These are phyloP conservation scores for Zygosaccharomyces siamensis DNA, from an alignment of 805 yeast species.

Conservation along the genomic window DNA sequence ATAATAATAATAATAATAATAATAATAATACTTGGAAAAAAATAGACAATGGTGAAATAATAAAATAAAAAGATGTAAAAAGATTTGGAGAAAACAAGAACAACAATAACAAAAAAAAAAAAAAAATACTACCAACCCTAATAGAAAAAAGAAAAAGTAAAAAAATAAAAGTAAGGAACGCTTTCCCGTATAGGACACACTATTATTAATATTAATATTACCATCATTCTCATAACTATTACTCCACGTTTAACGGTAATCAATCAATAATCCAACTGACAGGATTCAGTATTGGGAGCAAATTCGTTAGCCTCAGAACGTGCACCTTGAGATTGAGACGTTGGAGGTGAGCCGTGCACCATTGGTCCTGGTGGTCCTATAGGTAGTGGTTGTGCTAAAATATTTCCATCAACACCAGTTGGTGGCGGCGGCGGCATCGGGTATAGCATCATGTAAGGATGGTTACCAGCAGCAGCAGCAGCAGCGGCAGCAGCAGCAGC, in stretches of 20 bases:
- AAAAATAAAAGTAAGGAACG: not conserved
- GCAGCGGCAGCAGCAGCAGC: constrained; percentile 14
- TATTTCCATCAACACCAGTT: constrained; percentile 19
- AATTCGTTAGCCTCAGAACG: constrained; percentile 16
- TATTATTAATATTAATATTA: too few relatives aligned
- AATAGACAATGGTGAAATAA: not conserved
- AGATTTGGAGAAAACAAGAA: not conserved
- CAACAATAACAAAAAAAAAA: not conserved
- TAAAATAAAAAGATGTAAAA: not conserved
- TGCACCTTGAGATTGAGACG: constrained; percentile 15
- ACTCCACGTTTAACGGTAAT: not conserved
- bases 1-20: too few relatives aligned
- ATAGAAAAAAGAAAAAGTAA: not conserved
- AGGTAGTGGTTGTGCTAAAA: constrained; percentile 19
- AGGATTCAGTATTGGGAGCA: constrained; percentile 11
- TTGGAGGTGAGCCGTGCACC: constrained; percentile 11
- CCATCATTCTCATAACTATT: too few relatives aligned
- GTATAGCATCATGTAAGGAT: constrained; percentile 32
- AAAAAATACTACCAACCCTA: not conserved
- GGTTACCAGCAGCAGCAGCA: constrained; percentile 15
- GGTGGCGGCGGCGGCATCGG: constrained; percentile 32
- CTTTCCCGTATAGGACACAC: too few relatives aligned
- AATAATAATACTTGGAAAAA: too few relatives aligned
- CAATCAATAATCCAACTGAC: constrained; percentile 17
- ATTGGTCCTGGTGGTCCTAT: constrained; percentile 15